Base-by-base conservation (phyloP, 495 filamentous ascomycete species). In the Penicillium maclennaniae region DNA sequence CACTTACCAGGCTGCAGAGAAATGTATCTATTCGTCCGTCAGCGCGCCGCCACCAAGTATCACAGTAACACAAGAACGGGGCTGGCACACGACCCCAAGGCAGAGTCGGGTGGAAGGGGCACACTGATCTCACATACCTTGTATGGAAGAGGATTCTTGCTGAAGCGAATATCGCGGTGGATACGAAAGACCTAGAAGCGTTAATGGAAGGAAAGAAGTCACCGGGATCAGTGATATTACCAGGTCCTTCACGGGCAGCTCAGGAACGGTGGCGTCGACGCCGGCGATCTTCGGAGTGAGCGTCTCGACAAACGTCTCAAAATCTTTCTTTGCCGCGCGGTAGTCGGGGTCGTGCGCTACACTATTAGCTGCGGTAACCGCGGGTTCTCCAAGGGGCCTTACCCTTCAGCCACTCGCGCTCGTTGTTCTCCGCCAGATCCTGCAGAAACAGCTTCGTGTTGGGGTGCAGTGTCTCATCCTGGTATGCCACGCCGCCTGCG, bases 361-460 rank as follows among this genome's bases (percentile, higher is more conserved):
- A 21, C 53, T 47, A 47, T 50, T 39, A 59, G 56, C 49, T 21
- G 16, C 19, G 31, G 31, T 48, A 47, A 36, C 50, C 45, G 50
- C 43, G 28, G 31, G 8, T 34, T 14, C 14, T 9, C 4, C 8
- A 25, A 4, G 21, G 8, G 12, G 16, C 65, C 71, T 53, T 74
- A 91, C 86, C 71, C 76, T 92, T 92, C 46, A 95, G 72, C 90
- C 90, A 95, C 53, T 82, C 68, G 39, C 91, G 79, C 26, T 90
- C 80, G 67, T 96, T 96, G 63, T 96, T 88, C 47, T 76, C 72
- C 51, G 80, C 82, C 44, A 96, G 73, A 58, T 93, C 89, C 45
- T 74, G 67, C 54, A 96, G 71, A 64, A 96, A 96, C 3, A 84
- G 73, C 52, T 91, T 68, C 7, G 89, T 96, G 59, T 96, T 95